Conservation (phyloP, 2,329 filamentous ascomycete genomes). For the Phyllosticta capitalensis region DNA sequence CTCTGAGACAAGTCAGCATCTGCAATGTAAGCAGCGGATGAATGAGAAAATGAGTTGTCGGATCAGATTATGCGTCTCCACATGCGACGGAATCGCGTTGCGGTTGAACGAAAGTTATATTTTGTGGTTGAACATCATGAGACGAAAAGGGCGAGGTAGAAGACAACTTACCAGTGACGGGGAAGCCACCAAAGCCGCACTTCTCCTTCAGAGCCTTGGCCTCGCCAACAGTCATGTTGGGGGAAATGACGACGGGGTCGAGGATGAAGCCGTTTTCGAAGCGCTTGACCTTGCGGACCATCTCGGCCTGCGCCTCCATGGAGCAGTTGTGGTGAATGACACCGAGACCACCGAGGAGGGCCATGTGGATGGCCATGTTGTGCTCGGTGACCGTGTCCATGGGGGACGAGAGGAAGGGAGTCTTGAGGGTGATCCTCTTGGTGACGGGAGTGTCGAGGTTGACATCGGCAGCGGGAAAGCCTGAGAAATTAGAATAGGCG, state of each 20-base stretch:
- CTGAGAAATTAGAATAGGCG: constrained; percentile 26
- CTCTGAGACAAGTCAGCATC: constrained; percentile 46
- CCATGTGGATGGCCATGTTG: constrained; percentile 98
- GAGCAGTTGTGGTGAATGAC: constrained; percentile 99
- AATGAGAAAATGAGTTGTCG: constrained; percentile 29
- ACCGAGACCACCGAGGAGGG: constrained; percentile 75
- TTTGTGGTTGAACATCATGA: constrained; percentile 65
- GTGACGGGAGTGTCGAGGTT: constrained; percentile 84
- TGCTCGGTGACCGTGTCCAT: constrained; percentile 99
- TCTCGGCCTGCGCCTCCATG: constrained; percentile 92
- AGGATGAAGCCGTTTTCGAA: constrained; percentile 99
- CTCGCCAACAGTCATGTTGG: constrained; percentile 79
- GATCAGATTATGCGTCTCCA: constrained; percentile 56
- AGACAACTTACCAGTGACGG: constrained; percentile 80
- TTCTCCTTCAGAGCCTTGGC: constrained; percentile 89
- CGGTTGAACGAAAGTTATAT: constrained; percentile 99
- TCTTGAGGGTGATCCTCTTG: constrained; percentile 92
- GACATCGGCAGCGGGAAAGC: constrained; percentile 88
- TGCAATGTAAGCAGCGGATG: constrained; percentile 9
- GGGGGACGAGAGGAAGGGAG: constrained; percentile 90
- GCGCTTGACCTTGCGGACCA: constrained; percentile 98
- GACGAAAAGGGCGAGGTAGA: constrained; percentile 16
- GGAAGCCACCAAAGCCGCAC: constrained; percentile 98
- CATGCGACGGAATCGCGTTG: constrained; percentile 76
- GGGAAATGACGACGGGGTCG: constrained; percentile 86